Evolutionary conservation across 371 early-diverging fungal genomes (phyloP), one percentile per base, ranked within the genome.

Genomic region (Apophysomyces ossiformis): DNA sequence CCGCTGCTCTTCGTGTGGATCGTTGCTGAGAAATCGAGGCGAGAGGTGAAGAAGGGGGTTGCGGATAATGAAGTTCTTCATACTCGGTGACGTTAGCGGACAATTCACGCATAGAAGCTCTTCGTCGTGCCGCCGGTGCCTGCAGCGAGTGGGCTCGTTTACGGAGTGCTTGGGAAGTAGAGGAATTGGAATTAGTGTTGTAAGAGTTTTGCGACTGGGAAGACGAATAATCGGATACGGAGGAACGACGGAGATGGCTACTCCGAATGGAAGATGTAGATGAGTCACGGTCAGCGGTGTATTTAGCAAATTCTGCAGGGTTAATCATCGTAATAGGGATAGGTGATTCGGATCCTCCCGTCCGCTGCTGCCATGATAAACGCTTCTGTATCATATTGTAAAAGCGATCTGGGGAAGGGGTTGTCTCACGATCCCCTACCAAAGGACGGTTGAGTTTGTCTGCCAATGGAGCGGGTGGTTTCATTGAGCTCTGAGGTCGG

Each of bases 231-330:
- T 82, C 83, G 5, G 83, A 82, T 7, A 82, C 59, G 4, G 83
- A 82, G 5, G 83, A 74, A 15, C 83, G 70, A 8, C 83, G 78
- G 6, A 82, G 63, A 62, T 82, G 80, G 32, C 71, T 70, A 46
- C 83, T 82, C 32, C 75, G 80, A 37, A 82, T 82, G n/a, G 83
- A 82, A 9, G 83, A 82, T 0, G 78, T 79, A 1, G 83, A 82
- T 1, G 83, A 82, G 62, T 79, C 83, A 8, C 77, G 72, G 41
- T 82, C 83, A 37, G 71, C 71, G 1, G 80, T 71, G 59, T 82
- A 82, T 11, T 75, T 71, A 18, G 67, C 64, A 64, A 82, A 82
- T 26, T 82, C 83, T 4, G 78, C 78, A 9, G 82, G 77, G 58
- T 76, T 82, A 8, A 71, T 67, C 67, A 77, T 70, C 4, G 77